Evolutionary conservation across 768 basidiomycete species (phyloP).

Genomic region (Candolleomyces efflorescens): DNA sequence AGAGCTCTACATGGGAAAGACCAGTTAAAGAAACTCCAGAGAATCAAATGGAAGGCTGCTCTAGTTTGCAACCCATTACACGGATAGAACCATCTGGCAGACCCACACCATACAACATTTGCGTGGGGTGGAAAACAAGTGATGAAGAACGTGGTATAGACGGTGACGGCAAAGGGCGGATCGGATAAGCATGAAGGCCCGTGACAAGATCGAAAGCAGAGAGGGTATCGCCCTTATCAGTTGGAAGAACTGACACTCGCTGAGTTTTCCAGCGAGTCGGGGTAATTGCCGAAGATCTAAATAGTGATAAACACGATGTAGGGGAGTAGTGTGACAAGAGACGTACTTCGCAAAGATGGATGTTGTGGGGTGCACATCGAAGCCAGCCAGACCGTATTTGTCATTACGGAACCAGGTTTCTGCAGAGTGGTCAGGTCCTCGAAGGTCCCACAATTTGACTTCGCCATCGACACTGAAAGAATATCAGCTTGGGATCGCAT

Average conservation of each 20-base stretch:
- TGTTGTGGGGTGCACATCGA: constrained; percentile 82
- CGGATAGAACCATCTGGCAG: constrained; percentile 39
- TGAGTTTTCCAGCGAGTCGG: constrained; percentile 54
- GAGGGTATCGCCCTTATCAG: constrained; percentile 30
- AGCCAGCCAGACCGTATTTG: constrained; percentile 70
- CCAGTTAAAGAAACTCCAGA: no score
- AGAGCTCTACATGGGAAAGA: no score
- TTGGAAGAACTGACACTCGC: constrained; percentile 48
- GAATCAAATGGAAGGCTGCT: not conserved
- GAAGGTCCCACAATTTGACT: constrained; percentile 88
- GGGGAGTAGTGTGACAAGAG: not conserved
- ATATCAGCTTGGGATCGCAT: not conserved
- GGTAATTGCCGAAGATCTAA: constrained; percentile 46
- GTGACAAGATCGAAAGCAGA: constrained; percentile 41
- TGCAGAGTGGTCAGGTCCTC: constrained; percentile 54
- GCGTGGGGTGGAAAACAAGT: constrained; percentile 66
- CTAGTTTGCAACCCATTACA: constrained; percentile 50
- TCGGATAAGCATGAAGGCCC: constrained; percentile 41
- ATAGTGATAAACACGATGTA: not conserved
- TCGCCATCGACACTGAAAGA: constrained; percentile 74
- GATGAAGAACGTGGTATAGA: constrained; percentile 50
- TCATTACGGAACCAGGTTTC: constrained; percentile 58
- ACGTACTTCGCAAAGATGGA: constrained; percentile 85
- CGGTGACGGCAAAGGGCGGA: constrained; percentile 36
- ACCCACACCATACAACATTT: constrained; percentile 68